Percentiles rank a stretch among this genome's conserved stretches.
Conservation (phyloP, 176 grass and related monocot species). For the Puya raimondii region DNA sequence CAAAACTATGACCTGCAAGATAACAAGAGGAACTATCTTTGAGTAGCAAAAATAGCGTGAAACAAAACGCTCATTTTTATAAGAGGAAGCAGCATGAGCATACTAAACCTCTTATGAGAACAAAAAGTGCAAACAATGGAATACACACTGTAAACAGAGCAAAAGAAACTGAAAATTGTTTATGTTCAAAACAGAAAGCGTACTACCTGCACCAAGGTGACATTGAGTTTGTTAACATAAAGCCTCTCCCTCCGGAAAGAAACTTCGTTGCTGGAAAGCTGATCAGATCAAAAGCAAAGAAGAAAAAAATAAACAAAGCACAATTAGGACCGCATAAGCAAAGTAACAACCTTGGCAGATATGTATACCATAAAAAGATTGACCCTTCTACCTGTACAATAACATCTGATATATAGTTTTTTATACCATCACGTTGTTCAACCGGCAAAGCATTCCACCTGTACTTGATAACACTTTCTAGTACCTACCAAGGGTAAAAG, state of each 20-base stretch:
- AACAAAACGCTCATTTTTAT: background rate
- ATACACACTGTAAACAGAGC: conserved; percentile 3
- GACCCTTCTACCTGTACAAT: conserved; percentile 62
- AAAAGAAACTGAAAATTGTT: background rate
- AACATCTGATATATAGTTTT: conserved; percentile 96
- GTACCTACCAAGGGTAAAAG: conserved; percentile 46
- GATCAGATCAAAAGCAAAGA: conserved; percentile 15
- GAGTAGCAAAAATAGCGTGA: background rate
- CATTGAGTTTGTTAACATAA: conserved; percentile 97
- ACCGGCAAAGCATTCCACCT: conserved; percentile 88
- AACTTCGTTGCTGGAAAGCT: conserved; percentile 88
- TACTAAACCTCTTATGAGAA: background rate
- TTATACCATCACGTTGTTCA: conserved; percentile 95
- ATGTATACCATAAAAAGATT: background rate
- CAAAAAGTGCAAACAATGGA: background rate
- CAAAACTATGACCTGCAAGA: background rate
- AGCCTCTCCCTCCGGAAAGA: conserved; percentile 92
- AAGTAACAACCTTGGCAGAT: background rate
- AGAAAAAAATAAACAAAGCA: background rate
- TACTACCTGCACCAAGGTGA: conserved; percentile 92
- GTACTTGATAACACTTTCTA: conserved; percentile 99
- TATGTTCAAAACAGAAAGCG: background rate
- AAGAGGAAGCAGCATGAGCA: background rate
- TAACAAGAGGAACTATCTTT: background rate
- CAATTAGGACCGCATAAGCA: background rate